These are phyloP conservation scores for Trichoderma cornu-damae DNA, from an alignment of 2,329 filamentous ascomycete species.

Conservation along the genomic window DNA sequence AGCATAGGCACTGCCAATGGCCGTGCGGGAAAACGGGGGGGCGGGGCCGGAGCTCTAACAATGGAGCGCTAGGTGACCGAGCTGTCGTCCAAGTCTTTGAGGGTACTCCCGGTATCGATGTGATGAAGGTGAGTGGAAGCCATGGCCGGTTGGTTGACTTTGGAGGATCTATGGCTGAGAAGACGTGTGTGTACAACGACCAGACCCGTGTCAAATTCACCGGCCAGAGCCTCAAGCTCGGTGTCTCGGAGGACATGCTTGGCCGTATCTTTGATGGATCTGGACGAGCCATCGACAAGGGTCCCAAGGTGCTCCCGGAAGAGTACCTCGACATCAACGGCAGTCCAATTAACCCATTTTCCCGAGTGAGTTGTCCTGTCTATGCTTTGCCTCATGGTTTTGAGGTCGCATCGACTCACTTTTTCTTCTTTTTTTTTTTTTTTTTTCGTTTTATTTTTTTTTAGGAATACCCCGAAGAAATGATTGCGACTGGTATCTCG, in stretches of 20 bases:
- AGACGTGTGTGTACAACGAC: constrained; percentile 22
- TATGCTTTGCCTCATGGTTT: background rate
- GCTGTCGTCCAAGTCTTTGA: constrained; percentile 98
- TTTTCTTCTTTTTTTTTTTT: too few relatives aligned
- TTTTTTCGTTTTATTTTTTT: too few relatives aligned
- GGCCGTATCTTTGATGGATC: constrained; percentile 98
- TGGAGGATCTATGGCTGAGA: constrained; percentile 23
- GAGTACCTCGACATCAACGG: constrained; percentile 99
- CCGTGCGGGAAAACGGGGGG: constrained; percentile 1
- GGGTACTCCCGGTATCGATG: constrained; percentile 93
- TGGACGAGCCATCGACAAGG: constrained; percentile 96
- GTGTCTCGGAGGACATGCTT: constrained; percentile 99
- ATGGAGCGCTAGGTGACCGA: constrained; percentile 62
- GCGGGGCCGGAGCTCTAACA: too few relatives aligned
- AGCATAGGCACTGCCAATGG: constrained; percentile 3
- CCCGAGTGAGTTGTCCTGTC: constrained; percentile 56
- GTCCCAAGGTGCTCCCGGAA: constrained; percentile 94
- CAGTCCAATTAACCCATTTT: constrained; percentile 96
- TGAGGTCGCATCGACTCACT: background rate
- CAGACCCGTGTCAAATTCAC: constrained; percentile 97
- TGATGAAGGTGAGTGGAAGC: constrained; percentile 74
- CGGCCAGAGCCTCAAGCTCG: constrained; percentile 94
- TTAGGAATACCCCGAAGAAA: constrained; percentile 99
- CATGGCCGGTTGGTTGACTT: constrained; percentile 1
- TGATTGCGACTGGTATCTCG: constrained; percentile 99